Evolutionary conservation across 2,329 filamentous ascomycete species (phyloP), one percentile per base, ranked within the genome.

Genomic region (Celoporthe dispersa): DNA sequence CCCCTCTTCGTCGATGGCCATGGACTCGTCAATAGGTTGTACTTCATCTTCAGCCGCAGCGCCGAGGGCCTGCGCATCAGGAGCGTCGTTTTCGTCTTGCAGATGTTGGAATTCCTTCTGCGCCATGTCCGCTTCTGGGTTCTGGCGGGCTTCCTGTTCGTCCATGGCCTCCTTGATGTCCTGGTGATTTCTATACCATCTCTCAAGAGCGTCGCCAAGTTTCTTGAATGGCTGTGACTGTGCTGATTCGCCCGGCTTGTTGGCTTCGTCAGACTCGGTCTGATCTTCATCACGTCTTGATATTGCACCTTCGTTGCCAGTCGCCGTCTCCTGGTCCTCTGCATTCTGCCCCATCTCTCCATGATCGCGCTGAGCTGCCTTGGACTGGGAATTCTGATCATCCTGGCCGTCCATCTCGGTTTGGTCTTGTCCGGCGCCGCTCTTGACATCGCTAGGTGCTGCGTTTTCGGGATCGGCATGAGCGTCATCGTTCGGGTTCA

Each of bases 61-160:
- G 44, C 96, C 97, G 76, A 99, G 87, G 19, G 96, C 96, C 81
- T 99, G 96, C 1, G 94, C 90, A 69, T 98, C 94, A n/a, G 92
- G 88, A 67, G 91, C 86, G 37, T 90, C 88, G 39, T 96, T 88
- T 71, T 98, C 93, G 74, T 98, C 90, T 71, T 92, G 91, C 3
- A 98, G 84, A 80, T 99, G 96, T 81, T 98, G 94, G 77, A 98
- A 98, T 77, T 98, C 94, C n/a, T 88, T 88, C 77, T 91, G 86
- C 12, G 88, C 85, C 85, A 93, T 91, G 72, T 96, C 90, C n/a
- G 90, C 84, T 59, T 83, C 79, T 57, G 85, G 80, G 51, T 81
- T 82, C 73, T 88, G 81, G 41, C 87, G 84, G 28, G 85, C 80
- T 16, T 86, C 82, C 62, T 88, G 85, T 28, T 86, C 82, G 64